A percentile compares a stretch with the other conserved stretches of the same genome.
These are phyloP conservation scores for Psilocybe subaeruginosa DNA, from an alignment of 768 basidiomycete genomes.

Conservation along the genomic window DNA sequence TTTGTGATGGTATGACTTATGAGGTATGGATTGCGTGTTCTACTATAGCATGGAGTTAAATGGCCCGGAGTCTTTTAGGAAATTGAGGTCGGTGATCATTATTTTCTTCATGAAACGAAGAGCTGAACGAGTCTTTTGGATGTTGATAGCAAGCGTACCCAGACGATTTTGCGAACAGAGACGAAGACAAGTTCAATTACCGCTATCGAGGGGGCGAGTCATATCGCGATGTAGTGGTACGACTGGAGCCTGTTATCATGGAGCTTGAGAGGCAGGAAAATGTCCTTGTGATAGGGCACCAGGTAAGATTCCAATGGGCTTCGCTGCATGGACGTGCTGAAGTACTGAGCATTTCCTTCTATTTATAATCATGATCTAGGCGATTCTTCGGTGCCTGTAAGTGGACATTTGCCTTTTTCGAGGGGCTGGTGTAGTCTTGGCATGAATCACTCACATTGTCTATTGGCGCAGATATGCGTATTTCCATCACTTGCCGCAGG, in stretches of 20 bases:
- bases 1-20: conserved; percentile 99
- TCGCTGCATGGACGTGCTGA: conserved; percentile 2
- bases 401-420: conserved; percentile 25
- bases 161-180: conserved; percentile 96
- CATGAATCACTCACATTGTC: not conserved
- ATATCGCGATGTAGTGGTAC: conserved; percentile 94
- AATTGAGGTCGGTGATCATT: conserved; percentile 71
- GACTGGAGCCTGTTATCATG: conserved; percentile 98
- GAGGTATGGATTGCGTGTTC: conserved; percentile 41
- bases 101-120: not conserved
- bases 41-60: not conserved
- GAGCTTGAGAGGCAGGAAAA: conserved; percentile 98
- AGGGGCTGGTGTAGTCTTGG: not conserved
- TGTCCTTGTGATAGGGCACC: conserved; percentile 95
- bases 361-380: conserved; percentile 36
- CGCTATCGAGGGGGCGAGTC: conserved; percentile 97
- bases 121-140: not conserved
- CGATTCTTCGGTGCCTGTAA: conserved; percentile 80
- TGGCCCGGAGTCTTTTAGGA: conserved; percentile 43
- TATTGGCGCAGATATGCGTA: conserved; percentile 82
- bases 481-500: conserved; percentile 91
- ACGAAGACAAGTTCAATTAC: conserved; percentile 99
- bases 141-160: conserved; percentile 83
- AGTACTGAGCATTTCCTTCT: not conserved
- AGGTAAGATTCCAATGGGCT: conserved; percentile 43